phyloP scores from a whole-genome alignment of 2,329 filamentous ascomycete genomes.

The Xylaria sp. region DNA sequence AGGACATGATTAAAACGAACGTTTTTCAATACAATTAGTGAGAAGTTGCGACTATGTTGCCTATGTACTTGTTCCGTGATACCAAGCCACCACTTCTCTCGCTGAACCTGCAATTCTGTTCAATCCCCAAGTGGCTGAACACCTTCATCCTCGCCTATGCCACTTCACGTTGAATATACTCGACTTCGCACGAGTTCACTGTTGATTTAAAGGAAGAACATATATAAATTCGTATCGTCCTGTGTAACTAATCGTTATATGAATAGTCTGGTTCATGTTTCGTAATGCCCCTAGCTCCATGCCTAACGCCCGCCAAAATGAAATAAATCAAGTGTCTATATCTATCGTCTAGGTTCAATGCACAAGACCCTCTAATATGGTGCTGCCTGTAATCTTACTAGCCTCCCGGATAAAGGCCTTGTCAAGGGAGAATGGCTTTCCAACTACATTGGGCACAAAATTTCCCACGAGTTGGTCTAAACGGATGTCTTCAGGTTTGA shows the following conservation, averaged over 20 bases:
- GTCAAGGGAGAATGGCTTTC: slow-evolving; percentile 30
- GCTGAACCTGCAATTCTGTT: too few species aligned
- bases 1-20: too few species aligned
- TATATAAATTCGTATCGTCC: background rate
- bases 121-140: too few species aligned
- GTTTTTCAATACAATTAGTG: too few species aligned
- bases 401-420: slow-evolving; percentile 30
- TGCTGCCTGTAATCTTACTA: slow-evolving; percentile 38
- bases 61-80: too few species aligned
- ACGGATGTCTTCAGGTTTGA: slow-evolving; percentile 30
- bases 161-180: background rate
- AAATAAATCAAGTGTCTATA: background rate
- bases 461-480: slow-evolving; percentile 23
- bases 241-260: background rate
- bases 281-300: background rate
- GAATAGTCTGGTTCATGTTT: background rate
- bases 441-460: slow-evolving; percentile 31
- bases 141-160: too few species aligned
- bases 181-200: background rate
- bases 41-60: too few species aligned
- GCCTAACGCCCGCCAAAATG: background rate
- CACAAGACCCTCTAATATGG: slow-evolving; percentile 38
- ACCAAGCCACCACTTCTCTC: too few species aligned
- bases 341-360: slow-evolving; percentile 40
- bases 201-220: background rate